Evolutionary conservation across 306 rosid species (phyloP).

Genomic region (Cucurbita pepo): DNA sequence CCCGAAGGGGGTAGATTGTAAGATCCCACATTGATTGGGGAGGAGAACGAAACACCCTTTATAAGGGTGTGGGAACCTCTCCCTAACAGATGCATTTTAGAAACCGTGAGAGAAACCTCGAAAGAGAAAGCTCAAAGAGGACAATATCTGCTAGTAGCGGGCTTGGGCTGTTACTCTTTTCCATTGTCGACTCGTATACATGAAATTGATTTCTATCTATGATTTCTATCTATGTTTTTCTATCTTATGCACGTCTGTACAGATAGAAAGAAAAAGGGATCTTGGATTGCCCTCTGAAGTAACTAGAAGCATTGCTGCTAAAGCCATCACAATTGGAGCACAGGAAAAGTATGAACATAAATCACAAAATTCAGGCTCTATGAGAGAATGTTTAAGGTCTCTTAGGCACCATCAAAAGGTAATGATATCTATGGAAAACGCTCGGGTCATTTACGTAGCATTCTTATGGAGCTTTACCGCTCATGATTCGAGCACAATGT

Average conservation of each 20-base stretch:
- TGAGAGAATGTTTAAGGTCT: slow-evolving; percentile 89
- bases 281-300: slow-evolving; percentile 29
- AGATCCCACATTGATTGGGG: too few relatives aligned
- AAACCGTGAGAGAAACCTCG: too few relatives aligned
- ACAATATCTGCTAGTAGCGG: too few relatives aligned
- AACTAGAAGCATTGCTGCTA: slow-evolving; percentile 11
- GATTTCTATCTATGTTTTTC: neutral
- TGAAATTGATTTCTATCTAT: neutral
- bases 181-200: too few relatives aligned
- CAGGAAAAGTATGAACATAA: slow-evolving; percentile 24
- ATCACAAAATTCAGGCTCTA: slow-evolving; percentile 52
- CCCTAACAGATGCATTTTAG: too few relatives aligned
- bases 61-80: too few relatives aligned
- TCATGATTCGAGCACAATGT: neutral
- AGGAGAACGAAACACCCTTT: too few relatives aligned
- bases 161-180: too few relatives aligned
- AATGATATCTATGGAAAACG: slow-evolving; percentile 3
- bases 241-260: slow-evolving; percentile 5
- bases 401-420: slow-evolving; percentile 91
- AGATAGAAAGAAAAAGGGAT: slow-evolving; percentile 40
- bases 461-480: neutral
- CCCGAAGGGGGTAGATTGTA: too few relatives aligned
- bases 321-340: slow-evolving; percentile 5
- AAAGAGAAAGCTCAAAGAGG: too few relatives aligned
- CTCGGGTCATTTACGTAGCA: neutral